Conservation (phyloP, 257 asterid species). For the Fraxinus americana region DNA sequence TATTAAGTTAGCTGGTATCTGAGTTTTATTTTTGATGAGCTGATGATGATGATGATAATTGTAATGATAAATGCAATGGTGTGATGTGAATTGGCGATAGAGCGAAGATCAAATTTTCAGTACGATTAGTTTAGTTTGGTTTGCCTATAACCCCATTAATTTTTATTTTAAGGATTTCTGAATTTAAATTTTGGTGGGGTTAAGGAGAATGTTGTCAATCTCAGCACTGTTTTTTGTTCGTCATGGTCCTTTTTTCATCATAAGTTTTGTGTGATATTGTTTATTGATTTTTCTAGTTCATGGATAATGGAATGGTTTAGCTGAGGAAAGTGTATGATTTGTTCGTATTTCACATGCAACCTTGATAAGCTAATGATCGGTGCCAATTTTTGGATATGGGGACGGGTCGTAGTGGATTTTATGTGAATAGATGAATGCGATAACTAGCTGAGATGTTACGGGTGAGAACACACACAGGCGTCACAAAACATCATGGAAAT, state of each 20-base stretch:
- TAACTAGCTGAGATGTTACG: no score
- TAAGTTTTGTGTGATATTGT: background rate
- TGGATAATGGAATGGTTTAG: no score
- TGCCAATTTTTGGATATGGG: no score
- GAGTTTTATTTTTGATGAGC: conserved; percentile 2
- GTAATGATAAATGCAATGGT: background rate
- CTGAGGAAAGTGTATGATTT: no score
- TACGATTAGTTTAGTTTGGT: background rate
- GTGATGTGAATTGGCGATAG: background rate
- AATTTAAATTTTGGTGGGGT: background rate
- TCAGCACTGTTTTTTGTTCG: background rate
- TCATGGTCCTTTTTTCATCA: background rate
- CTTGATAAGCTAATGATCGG: no score
- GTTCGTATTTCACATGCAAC: no score
- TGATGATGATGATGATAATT: conserved; percentile 1
- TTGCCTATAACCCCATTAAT: background rate
- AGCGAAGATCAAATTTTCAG: background rate
- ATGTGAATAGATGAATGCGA: no score
- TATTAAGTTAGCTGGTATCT: background rate
- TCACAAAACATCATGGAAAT: no score
- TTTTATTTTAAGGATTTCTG: background rate
- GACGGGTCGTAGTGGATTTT: no score
- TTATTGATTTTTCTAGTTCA: no score
- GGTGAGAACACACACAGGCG: no score
- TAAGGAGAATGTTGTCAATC: background rate